Base-by-base conservation (phyloP, 164 flowering plant species). In the Berberis thunbergii region DNA sequence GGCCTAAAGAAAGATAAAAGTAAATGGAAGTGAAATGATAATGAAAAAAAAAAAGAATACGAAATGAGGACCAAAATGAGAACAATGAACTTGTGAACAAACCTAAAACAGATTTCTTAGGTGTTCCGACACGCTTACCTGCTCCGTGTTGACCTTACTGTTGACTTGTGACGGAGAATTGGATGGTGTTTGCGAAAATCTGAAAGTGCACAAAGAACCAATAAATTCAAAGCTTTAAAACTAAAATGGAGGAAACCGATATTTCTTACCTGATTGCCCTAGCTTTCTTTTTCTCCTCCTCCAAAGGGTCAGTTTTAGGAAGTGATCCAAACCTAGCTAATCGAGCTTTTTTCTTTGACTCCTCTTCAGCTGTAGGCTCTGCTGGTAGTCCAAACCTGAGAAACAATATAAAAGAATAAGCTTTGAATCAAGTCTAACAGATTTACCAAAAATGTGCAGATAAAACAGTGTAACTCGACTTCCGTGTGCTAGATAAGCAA, bases 261-360 rank as follows among this genome's bases (percentile, higher is more conserved):
- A 38, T 66, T 58, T 61, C 70, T 64, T 11, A 93, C 98, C 98
- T 86, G 57, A 81, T 49, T 60, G 85, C 92, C 74, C 98, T 83
- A 39, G 98, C 91, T 75, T 89, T 93, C 75, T 78, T 85, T 81
- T 93, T 88, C 5, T 93, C 97, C 67, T 88, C 97, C 75, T 93
- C 97, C 44, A 69, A 45, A n/a, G 77, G 1, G 74, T 86, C 90
- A 1, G 70, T 57, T 71, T 80, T 84, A 4, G 89, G 2, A 69
- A 39, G 62, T 49, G 85, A 53, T 44, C 77, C 80, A 82, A 90
- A 93, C 73, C 87, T 84, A 38, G 79, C 84, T 64, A 80, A 81
- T n/a, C 98, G 84, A 71, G 98, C 93, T 77, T 88, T 94, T 86
- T 88, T 94, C 79, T 87, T 94, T 3, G 77, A 83, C 54, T 88